Evolutionary conservation across 2,329 filamentous ascomycete genomes (phyloP), one percentile per base, ranked within the genome.

Genomic region (Aspergillus sp.): DNA sequence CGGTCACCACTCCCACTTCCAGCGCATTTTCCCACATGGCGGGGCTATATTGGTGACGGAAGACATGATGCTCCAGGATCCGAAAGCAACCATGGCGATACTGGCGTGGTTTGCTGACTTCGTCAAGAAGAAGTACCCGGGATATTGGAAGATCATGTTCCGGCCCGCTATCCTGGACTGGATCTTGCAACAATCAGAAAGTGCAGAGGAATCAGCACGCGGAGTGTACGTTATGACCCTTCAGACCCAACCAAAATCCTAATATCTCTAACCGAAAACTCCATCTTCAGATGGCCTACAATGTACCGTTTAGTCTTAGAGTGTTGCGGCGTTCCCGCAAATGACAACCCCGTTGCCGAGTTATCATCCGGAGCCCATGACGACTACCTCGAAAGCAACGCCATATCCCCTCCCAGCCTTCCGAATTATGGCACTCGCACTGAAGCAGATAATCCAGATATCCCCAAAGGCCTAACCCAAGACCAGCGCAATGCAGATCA

Each of bases 41-140:
- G 67, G 64, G 8, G 73, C 73, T 1, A 70, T 78, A 25, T 68
- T 81, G 6, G 61, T 81, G 15, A 78, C 78, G 1, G 77, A 80
- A 60, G 77, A 78, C 48, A 66, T 76, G 11, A 72, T 78, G 57
- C 32, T 73, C 61, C 56, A 62, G 47, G 68, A 76, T 7, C 66
- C 72, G 0, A 63, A 71, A 17, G 67, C 60, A 19, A 68, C 74
- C 1, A 50, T 75, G 2, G 63, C 71, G 5, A 68, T 78, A 2
- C 58, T 80, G n/a, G 62, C 62, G 15, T 80, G 77, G 77, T 77
- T 79, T 55, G 56, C 57, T 19, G 61, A 65, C 0, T 66, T 56
- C 27, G 36, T 63, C 7, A 65, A 47, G 17, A 61, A 58, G 7
- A 73, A 68, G 36, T 64, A 63, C 17, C 67, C 65, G 1, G 73